Base-by-base conservation (phyloP, 78 protist species). In the Dictyostelium intermedium region DNA sequence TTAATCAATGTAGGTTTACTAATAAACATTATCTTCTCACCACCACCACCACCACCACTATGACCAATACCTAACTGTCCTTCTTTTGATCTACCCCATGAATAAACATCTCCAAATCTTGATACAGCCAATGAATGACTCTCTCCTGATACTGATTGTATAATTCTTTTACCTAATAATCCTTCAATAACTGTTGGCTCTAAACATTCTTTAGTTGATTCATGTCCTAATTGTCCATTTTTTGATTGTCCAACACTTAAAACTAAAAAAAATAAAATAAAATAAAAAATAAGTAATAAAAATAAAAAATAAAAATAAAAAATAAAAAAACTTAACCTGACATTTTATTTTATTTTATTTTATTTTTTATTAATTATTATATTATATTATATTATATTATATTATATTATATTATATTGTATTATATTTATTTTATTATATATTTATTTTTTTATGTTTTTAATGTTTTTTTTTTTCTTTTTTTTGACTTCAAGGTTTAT, bases 31-130 rank as follows among this genome's bases (percentile, higher is more conserved):
- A 83, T 34, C 80, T 72, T 92, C 16, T 78, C 91, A 16, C 39
- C 13, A 7, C 84, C 91, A 11, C 72, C 43, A 23, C 45, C 25
- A 2, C 43, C 73, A 56, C 45, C 25, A 2, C 43, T 56, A 56
- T 83, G 53, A 2, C 83, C 76, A 37, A 72, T 73, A 23, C 96
- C 96, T 25, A 92, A n/a, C 63, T 92, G 91, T 14, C 96, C 96
- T 82, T 92, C 96, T 30, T 82, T 83, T 16, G 85, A 83, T 53
- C 96, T 25, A 13, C 96, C 96, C 91, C 91, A 92, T 32, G 79
- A 35, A 61, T 92, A 92, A 27, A 92, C 83, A 92, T 92, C 96
- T 16, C 96, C 96, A 84, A 86, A 86, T 78, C 82, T 81, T 14
- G 92, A 74, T 7, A 92, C 47, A 4, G 87, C 91, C 2, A 92